A percentile compares a stretch with the other conserved stretches of the same genome.
Conservation (phyloP, 2,329 filamentous ascomycete species). For the Fusarium sp. region DNA sequence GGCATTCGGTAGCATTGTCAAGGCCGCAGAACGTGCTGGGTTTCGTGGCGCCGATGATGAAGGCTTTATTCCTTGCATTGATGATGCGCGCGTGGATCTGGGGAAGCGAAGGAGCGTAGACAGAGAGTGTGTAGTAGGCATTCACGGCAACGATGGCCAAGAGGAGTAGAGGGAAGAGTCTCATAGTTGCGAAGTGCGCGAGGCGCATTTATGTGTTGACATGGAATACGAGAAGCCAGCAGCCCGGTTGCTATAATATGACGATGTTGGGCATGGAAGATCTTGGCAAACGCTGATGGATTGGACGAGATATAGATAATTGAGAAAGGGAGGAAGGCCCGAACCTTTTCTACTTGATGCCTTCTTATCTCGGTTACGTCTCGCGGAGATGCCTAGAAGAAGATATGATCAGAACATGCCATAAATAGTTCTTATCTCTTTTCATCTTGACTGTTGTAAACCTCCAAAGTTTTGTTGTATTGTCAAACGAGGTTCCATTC, state of each 20-base stretch:
- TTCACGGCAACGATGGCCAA: background rate
- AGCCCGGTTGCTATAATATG: background rate
- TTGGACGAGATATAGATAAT: background rate
- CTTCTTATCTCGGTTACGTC: background rate
- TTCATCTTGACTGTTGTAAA: too few species aligned
- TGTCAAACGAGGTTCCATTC: background rate
- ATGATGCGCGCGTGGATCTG: conserved; percentile 40
- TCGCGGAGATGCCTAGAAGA: conserved; percentile 6
- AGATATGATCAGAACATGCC: background rate
- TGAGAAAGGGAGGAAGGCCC: conserved; percentile 1
- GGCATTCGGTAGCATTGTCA: conserved; percentile 35
- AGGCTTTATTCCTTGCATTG: conserved; percentile 43
- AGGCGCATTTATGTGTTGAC: background rate
- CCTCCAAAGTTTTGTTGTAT: too few species aligned
- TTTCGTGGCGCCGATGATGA: conserved; percentile 42
- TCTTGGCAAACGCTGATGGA: background rate
- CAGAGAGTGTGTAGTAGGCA: conserved; percentile 42
- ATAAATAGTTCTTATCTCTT: background rate
- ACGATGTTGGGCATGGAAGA: background rate
- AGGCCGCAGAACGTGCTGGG: conserved; percentile 45
- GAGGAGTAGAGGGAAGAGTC: background rate
- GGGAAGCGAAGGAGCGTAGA: conserved; percentile 37
- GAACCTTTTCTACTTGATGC: conserved; percentile 19
- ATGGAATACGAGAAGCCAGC: background rate
- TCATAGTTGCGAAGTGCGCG: conserved; percentile 22